phyloP scores from a whole-genome alignment of 2,329 filamentous ascomycete genomes.

The Penicillium brasilianum region DNA sequence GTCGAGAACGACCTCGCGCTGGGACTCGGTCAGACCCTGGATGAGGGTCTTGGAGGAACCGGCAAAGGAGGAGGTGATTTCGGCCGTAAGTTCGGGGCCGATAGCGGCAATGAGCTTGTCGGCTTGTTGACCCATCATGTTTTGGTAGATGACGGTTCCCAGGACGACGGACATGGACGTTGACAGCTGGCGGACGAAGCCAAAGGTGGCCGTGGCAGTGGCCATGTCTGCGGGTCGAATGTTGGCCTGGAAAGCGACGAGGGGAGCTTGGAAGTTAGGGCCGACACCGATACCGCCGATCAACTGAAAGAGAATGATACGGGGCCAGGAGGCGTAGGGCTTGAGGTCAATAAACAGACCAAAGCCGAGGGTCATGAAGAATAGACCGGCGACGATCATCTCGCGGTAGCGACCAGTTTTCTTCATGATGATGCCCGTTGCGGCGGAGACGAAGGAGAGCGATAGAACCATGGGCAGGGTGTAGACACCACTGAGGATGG shows the following conservation, averaged over 20 bases:
- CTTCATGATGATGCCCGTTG: conserved; percentile 70
- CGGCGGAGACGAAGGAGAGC: conserved; percentile 66
- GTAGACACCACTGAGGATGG: conserved; percentile 75
- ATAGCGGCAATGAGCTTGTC: conserved; percentile 36
- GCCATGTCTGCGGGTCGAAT: conserved; percentile 66
- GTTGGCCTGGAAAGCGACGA: conserved; percentile 68
- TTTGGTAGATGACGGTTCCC: conserved; percentile 57
- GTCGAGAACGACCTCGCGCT: conserved; percentile 46
- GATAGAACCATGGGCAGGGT: conserved; percentile 72
- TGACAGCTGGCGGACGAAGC: conserved; percentile 64
- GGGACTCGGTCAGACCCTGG: conserved; percentile 36
- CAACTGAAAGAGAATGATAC: conserved; percentile 61
- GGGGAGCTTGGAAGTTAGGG: conserved; percentile 66
- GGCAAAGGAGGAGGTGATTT: conserved; percentile 40
- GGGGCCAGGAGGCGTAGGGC: conserved; percentile 58
- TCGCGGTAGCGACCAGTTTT: conserved; percentile 71
- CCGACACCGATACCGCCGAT: conserved; percentile 66
- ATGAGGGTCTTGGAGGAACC: conserved; percentile 44
- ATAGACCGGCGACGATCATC: conserved; percentile 64
- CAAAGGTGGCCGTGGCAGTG: conserved; percentile 66
- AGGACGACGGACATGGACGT: conserved; percentile 64
- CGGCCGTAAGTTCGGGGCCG: conserved; percentile 34
- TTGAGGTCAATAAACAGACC: conserved; percentile 67
- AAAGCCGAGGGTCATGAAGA: conserved; percentile 67
- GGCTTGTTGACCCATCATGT: conserved; percentile 42